Conservation (phyloP, 306 rosid genomes). For the Prunus mira region DNA sequence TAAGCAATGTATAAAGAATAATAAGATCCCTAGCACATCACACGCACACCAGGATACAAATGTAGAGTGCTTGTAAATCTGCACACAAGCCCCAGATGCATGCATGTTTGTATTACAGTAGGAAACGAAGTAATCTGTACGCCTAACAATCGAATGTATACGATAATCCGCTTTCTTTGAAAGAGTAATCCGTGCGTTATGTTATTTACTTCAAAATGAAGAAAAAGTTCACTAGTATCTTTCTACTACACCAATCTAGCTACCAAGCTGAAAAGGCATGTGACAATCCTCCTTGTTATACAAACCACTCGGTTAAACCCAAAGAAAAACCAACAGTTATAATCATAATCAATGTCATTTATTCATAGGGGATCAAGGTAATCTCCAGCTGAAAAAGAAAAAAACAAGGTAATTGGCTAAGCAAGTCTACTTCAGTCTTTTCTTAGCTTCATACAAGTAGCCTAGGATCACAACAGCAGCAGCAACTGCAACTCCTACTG, state of each 20-base stretch:
- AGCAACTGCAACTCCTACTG: conserved; percentile 73
- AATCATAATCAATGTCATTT: background rate
- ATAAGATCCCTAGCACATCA: background rate
- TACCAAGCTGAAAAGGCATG: conserved; percentile 4
- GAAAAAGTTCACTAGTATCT: background rate
- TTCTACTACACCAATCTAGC: background rate
- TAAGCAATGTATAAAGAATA: background rate
- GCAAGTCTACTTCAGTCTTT: conserved; percentile 51
- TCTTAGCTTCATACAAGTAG: conserved; percentile 75
- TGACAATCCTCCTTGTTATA: background rate
- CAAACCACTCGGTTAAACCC: background rate
- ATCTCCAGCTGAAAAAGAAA: background rate
- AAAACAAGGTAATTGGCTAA: background rate
- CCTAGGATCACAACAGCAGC: conserved; percentile 79
- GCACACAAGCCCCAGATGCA: background rate
- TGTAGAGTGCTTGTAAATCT: too few species aligned
- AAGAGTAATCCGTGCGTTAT: background rate
- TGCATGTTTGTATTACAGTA: background rate
- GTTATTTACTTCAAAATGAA: background rate
- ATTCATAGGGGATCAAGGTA: conserved; percentile 25
- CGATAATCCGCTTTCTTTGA: background rate
- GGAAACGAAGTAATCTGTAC: background rate
- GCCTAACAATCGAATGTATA: background rate
- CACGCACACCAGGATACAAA: background rate
- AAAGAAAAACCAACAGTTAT: background rate